Conservation (phyloP, 805 yeast genomes). For the Saturnispora dispora region DNA sequence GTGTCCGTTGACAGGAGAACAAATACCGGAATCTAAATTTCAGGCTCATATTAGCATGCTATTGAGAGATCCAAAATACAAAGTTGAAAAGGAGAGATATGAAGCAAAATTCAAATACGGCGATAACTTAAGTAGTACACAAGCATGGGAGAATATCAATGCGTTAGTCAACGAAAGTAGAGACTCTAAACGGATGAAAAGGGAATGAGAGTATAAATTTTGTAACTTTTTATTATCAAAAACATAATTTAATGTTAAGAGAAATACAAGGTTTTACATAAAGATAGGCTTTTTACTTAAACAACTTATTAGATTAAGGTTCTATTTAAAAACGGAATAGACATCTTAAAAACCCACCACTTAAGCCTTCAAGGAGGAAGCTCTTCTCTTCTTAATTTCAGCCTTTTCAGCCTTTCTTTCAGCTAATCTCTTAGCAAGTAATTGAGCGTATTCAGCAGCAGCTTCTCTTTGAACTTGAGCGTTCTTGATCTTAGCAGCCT, state of each 20-base stretch:
- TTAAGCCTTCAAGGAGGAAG: conserved; percentile 91
- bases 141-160: conserved; percentile 55
- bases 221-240: not conserved
- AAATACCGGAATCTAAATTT: conserved; percentile 62
- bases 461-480: conserved; percentile 99
- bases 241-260: not conserved
- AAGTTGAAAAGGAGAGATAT: conserved; percentile 55
- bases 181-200: conserved; percentile 7
- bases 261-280: not conserved
- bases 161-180: conserved; percentile 21
- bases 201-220: conserved; percentile 1
- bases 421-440: conserved; percentile 95
- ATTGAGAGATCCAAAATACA: conserved; percentile 70
- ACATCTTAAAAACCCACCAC: conserved; percentile 3
- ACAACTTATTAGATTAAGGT: conserved; percentile 4
- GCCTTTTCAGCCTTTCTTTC: conserved; percentile 98
- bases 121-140: conserved; percentile 28
- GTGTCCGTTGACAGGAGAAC: conserved; percentile 74
- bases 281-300: not conserved
- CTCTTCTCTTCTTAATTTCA: conserved; percentile 99
- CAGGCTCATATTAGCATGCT: conserved; percentile 61
- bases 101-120: conserved; percentile 43
- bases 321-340: not conserved
- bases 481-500: conserved; percentile 86
- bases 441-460: conserved; percentile 99